Evolutionary conservation across 2,329 filamentous ascomycete species (phyloP), one percentile per base, ranked within the genome.

Genomic region (Colletotrichum sp.): DNA sequence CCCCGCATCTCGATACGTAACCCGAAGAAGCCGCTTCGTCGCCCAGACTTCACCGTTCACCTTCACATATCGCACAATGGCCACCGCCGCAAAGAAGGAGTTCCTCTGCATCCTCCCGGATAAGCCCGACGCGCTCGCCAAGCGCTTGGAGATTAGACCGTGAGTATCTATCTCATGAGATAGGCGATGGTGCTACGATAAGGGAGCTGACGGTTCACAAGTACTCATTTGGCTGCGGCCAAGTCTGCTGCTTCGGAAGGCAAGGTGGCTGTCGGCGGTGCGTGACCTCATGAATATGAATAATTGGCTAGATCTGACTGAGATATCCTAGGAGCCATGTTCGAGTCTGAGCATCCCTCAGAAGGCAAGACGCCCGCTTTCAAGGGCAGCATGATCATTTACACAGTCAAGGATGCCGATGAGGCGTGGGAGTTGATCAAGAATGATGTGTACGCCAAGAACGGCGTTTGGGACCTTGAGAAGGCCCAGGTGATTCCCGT

Each of bases 401-500:
- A 73, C 69, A 73, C 73, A 0, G 73, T 63, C 21, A 43, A 48
- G 32, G 38, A 67, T 21, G 73, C 69, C 63, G 73, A 75, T 14
- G 69, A 79, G 67, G 79, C 79, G 13, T 77, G 74, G 12, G 59
- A 71, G 24, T 70, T 80, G 26, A 78, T 80, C 14, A 56, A 71
- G 26, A 71, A 78, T 1, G 79, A 80, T 4, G 16, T 78, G 3
- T 80, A 80, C 38, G 76, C 78, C 24, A 77, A 65, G 21, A 75
- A 63, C 13, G 79, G 75, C 7, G 79, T 80, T 2, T 80, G 78
- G 77, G 77, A 80, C 62, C 73, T 80, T 3, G 77, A 78, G 8
- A 80, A 80, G 9, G 78, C 55, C 3, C 79, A 80, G 21, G 76
- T 80, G 2, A 73, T 77, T 62, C 77, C 77, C 68, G 78, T 79